Conservation (phyloP, 306 rosid species). For the Geum urbanum region DNA sequence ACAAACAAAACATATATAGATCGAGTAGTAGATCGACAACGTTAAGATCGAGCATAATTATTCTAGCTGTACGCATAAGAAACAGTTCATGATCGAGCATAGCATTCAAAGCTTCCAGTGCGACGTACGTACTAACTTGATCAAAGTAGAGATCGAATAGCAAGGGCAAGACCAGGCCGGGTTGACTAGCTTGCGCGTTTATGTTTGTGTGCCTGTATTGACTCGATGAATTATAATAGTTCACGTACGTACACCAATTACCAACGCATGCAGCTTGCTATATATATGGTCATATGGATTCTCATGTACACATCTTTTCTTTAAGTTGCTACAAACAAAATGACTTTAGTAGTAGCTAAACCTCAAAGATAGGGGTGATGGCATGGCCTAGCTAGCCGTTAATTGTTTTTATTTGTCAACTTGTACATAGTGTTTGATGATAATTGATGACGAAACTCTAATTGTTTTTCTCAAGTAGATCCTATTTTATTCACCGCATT, state of each 20-base stretch:
- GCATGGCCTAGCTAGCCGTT: no score
- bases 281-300: no score
- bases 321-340: no score
- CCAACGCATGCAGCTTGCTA: no score
- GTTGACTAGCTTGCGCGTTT: slow-evolving; percentile 31
- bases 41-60: slow-evolving; percentile 13
- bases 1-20: background rate
- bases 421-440: no score
- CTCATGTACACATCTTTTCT: no score
- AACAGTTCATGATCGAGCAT: slow-evolving; percentile 18
- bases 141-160: background rate
- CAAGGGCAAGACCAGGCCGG: background rate
- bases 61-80: slow-evolving; percentile 19
- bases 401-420: no score
- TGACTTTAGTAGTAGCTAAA: no score
- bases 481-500: no score
- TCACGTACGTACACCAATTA: slow-evolving; percentile 11
- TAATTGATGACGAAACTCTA: no score
- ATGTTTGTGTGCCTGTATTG: slow-evolving; percentile 14
- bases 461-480: no score
- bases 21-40: background rate
- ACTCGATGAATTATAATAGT: slow-evolving; percentile 23
- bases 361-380: no score
- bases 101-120: slow-evolving; percentile 23
- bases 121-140: background rate